Base-by-base conservation (phyloP, 108 stramenopile genomes). In the Nitzschia sp. region DNA sequence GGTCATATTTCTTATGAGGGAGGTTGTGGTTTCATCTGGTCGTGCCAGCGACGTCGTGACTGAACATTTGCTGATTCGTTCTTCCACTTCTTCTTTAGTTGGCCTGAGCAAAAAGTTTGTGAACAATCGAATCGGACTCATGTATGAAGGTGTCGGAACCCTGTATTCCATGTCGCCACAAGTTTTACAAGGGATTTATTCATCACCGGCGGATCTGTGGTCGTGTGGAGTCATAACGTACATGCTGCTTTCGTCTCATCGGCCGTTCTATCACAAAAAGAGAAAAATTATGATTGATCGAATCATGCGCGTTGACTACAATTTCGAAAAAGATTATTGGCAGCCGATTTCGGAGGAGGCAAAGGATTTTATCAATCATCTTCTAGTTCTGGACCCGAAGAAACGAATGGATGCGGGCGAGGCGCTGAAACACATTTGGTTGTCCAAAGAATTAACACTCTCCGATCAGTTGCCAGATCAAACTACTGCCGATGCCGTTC, bases 131-230 rank as follows among this genome's bases (percentile, higher is more conserved):
- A 46, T 65, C 13, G 58, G 71, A 4, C 27, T 72, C 60, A 81
- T 90, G 77, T 71, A 57, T 30, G 89, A 89, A 57, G 82, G 85
- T 18, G 85, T 90, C 9, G 89, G 91, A n/a, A 90, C 94, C 13
- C 64, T 92, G 0, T 91, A 91, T 56, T 80, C 84, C 27, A 90
- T 92, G 88, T 74, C 82, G 2, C 90, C 90, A 6, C 85, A 96
- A 66, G 92, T 93, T 2, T 53, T 93, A 4, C 78, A 84, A 31
- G 95, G 94, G 17, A 60, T 79, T 3, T 94, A 98, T 60, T 82
- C 86, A 0, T 59, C 69, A 9, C 81, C 90, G 65, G 93, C 92
- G 21, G 97, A 98, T 75, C 54, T 87, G 28, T 95, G 91, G 91
- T 65, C 76, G 0, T 66, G 77, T 25, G 88, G 88, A 35, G 92